Base-by-base conservation (phyloP, 1,284 basidiomycete genomes). In the Boletus mariae region DNA sequence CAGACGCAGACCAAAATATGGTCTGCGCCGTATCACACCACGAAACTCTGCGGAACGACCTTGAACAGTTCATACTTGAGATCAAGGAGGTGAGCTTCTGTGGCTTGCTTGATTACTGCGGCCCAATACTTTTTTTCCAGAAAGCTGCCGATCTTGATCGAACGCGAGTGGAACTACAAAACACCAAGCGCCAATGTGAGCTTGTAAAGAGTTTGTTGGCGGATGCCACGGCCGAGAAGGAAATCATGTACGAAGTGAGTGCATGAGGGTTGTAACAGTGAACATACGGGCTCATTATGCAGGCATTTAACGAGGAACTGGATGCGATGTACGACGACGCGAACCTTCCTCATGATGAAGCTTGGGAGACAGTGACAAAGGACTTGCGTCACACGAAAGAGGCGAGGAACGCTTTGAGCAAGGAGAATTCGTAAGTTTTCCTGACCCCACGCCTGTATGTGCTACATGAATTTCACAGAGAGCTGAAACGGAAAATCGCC, bases 301-400 rank as follows among this genome's bases (percentile, higher is more conserved):
- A 94, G 92, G 87, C 90, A 4, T 94, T 96, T 75, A 95, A 95
- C 65, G 90, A 92, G 60, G 93, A 95, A 67, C 77, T 96, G 35
- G 91, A 93, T 60, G 83, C 81, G 34, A 92, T 95, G 89, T 94
- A 85, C 72, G 84, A 86, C 50, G 90, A 92, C 54, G 81, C 80
- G 17, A 80, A 85, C 54, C 77, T 94, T 49, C 89, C 90, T 13
- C 82, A 84, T 13, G 83, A 86, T 42, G 88, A 92, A 61, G 90
- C 90, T 2, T 91, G 87, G 80, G 68, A 73, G 12, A 85, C 86
- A 0, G 79, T 94, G 79, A 79, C 83, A 17, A 72, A 73, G 45
- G 90, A 94, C 65, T 73, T 94, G 38, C 79, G 81, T 58, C 69
- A 78, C 57, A 83, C 90, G 20, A 94, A 93, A 70, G 83, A 86